phyloP scores from a whole-genome alignment of 306 rosid species.

The Fragaria vesca region DNA sequence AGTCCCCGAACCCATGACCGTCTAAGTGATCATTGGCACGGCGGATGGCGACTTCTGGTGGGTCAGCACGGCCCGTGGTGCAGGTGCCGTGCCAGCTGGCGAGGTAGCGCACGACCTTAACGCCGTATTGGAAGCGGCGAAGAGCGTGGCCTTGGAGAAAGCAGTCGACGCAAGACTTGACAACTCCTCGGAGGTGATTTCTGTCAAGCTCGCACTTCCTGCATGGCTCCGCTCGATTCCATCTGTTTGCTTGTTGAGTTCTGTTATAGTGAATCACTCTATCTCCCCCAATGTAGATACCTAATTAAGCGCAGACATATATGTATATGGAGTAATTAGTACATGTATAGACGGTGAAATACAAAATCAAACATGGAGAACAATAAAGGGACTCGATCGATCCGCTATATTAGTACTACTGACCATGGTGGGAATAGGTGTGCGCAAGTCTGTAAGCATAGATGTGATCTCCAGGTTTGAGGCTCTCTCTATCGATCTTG shows the following conservation, averaged over 20 bases:
- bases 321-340: too few relatives aligned
- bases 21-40: conserved; percentile 8
- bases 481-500: not conserved
- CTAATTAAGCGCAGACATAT: not conserved
- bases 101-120: not conserved
- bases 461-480: conserved; percentile 20
- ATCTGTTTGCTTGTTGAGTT: not conserved
- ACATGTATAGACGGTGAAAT: too few relatives aligned
- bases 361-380: too few relatives aligned
- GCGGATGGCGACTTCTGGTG: not conserved
- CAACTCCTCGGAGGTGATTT: not conserved
- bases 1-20: not conserved
- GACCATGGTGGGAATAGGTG: too few relatives aligned
- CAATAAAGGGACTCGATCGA: too few relatives aligned
- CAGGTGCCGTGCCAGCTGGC: not conserved
- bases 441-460: not conserved
- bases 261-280: conserved; percentile 5
- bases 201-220: not conserved
- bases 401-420: too few relatives aligned
- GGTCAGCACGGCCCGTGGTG: not conserved
- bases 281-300: conserved; percentile 2
- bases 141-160: conserved; percentile 11
- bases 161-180: conserved; percentile 16
- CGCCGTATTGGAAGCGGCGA: conserved; percentile 10
- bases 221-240: not conserved